These are phyloP conservation scores for Phlebiopsis gigantea DNA, from an alignment of 768 basidiomycete species.

Conservation along the genomic window DNA sequence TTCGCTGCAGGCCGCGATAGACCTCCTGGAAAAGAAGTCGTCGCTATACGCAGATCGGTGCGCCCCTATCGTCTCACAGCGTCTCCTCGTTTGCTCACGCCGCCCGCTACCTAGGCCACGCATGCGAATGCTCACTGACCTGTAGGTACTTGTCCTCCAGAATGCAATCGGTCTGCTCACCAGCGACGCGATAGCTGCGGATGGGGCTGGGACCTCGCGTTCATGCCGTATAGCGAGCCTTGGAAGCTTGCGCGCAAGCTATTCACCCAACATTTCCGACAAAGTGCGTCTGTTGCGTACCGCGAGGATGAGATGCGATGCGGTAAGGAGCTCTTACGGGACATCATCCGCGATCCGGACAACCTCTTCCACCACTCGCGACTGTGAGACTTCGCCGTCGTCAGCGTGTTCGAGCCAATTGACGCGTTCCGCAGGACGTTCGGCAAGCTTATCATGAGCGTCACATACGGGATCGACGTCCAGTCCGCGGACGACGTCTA, in stretches of 20 bases:
- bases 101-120: background rate
- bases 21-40: conserved; percentile 37
- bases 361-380: background rate
- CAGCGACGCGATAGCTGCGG: conserved; percentile 16
- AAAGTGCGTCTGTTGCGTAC: conserved; percentile 1
- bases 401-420: background rate
- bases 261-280: conserved; percentile 22
- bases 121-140: conserved; percentile 12
- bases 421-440: background rate
- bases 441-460: conserved; percentile 10
- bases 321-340: background rate
- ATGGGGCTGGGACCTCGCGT: conserved; percentile 20
- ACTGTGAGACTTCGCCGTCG: no score
- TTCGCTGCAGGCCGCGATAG: conserved; percentile 28
- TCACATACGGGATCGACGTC: conserved; percentile 14
- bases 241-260: conserved; percentile 23
- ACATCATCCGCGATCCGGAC: background rate
- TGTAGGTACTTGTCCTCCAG: background rate
- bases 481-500: conserved; percentile 8
- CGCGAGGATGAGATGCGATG: background rate
- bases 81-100: background rate
- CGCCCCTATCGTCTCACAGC: background rate
- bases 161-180: background rate
- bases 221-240: conserved; percentile 21
- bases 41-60: conserved; percentile 34